A percentile compares a stretch with the other conserved stretches of the same genome.
phyloP scores from a whole-genome alignment of 148 eudicot species.

The Arbutus unedo region DNA sequence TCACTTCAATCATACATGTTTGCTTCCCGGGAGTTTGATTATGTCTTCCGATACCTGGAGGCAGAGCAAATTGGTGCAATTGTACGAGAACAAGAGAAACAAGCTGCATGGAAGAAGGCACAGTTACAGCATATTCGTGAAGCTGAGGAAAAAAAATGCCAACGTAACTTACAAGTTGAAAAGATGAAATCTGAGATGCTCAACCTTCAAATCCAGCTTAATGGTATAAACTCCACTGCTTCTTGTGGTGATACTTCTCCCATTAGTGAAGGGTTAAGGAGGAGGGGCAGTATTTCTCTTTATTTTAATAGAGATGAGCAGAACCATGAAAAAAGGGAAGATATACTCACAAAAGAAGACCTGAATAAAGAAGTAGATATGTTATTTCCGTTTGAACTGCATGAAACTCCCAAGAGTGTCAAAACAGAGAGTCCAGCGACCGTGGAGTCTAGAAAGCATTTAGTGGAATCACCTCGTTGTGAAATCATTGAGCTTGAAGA shows the following conservation, averaged over 20 bases:
- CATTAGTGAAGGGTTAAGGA: slow-evolving; percentile 60
- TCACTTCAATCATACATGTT: slow-evolving; percentile 97
- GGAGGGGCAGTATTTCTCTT: slow-evolving; percentile 50
- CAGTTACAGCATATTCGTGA: slow-evolving; percentile 88
- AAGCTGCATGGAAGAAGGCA: slow-evolving; percentile 95
- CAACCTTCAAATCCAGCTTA: slow-evolving; percentile 86
- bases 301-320: slow-evolving; percentile 32
- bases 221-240: slow-evolving; percentile 46
- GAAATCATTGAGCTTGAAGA: slow-evolving; percentile 84
- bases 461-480: slow-evolving; percentile 39
- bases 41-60: slow-evolving; percentile 92
- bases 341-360: slow-evolving; percentile 31
- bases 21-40: slow-evolving; percentile 85
- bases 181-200: slow-evolving; percentile 99
- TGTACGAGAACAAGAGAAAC: slow-evolving; percentile 94
- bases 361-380: slow-evolving; percentile 39
- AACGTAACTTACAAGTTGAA: slow-evolving; percentile 96
- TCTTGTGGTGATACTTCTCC: slow-evolving; percentile 49
- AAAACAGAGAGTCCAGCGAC: slow-evolving; percentile 51
- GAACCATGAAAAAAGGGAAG: slow-evolving; percentile 28
- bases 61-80: slow-evolving; percentile 99
- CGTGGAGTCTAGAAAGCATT: slow-evolving; percentile 37
- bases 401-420: slow-evolving; percentile 47
- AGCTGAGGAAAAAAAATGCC: slow-evolving; percentile 81
- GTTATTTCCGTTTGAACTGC: slow-evolving; percentile 37